Evolutionary conservation across 768 basidiomycete genomes (phyloP).

Genomic region (Trametes cinnabarina): DNA sequence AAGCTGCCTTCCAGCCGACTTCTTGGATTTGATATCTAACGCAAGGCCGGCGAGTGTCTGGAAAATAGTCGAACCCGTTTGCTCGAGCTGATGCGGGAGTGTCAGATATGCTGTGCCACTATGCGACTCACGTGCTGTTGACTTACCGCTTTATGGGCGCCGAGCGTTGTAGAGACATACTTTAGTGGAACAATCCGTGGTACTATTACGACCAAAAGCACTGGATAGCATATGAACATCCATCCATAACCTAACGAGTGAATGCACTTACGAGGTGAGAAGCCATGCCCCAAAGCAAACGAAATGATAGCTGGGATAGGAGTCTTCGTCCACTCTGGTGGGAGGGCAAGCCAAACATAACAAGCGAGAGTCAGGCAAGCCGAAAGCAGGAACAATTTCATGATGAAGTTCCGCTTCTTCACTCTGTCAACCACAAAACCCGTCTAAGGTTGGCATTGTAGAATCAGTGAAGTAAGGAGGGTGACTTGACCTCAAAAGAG

Average conservation of each 20-base stretch:
- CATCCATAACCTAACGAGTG: not conserved
- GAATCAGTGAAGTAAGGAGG: not conserved
- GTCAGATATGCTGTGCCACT: not conserved
- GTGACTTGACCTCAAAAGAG: not conserved
- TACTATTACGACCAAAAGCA: constrained; percentile 71
- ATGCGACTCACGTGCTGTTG: no score
- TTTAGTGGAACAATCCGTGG: constrained; percentile 67
- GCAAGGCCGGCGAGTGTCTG: constrained; percentile 71
- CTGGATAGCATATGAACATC: constrained; percentile 33
- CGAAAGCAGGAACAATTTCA: constrained; percentile 56
- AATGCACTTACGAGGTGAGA: constrained; percentile 56
- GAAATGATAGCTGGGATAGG: constrained; percentile 60
- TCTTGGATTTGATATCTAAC: constrained; percentile 48
- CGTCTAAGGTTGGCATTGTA: constrained; percentile 37
- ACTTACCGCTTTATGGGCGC: constrained; percentile 71
- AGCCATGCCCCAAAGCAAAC: constrained; percentile 71
- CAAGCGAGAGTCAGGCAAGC: constrained; percentile 57
- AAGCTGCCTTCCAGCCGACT: constrained; percentile 6
- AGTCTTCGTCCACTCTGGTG: constrained; percentile 52
- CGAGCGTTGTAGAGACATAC: constrained; percentile 76
- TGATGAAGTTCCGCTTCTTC: constrained; percentile 55
- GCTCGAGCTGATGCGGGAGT: constrained; percentile 53
- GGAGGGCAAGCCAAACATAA: constrained; percentile 66
- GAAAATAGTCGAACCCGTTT: constrained; percentile 69
- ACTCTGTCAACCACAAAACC: constrained; percentile 64